Percentiles rank a stretch among this genome's conserved stretches.
These are phyloP conservation scores for Houttuynia cordata DNA, from an alignment of 164 flowering plant species.

Conservation along the genomic window DNA sequence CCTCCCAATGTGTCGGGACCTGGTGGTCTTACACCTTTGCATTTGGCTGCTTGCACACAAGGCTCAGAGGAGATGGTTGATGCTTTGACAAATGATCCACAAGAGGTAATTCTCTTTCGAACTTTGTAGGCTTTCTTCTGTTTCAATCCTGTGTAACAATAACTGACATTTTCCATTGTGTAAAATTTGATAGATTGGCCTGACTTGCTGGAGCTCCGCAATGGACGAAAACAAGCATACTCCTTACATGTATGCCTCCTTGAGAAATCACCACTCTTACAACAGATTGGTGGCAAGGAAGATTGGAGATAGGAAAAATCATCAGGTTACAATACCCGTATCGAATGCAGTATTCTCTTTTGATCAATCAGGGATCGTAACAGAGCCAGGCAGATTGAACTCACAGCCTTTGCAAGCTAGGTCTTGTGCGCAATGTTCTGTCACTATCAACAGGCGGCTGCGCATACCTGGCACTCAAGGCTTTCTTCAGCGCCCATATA, in stretches of 20 bases:
- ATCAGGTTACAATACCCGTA: slow-evolving; percentile 51
- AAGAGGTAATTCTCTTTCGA: slow-evolving; percentile 32
- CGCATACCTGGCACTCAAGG: slow-evolving; percentile 38
- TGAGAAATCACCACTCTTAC: slow-evolving; percentile 56
- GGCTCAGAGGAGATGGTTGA: slow-evolving; percentile 56
- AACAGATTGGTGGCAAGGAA: slow-evolving; percentile 61
- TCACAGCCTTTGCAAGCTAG: slow-evolving; percentile 7
- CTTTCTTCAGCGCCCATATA: slow-evolving; percentile 55
- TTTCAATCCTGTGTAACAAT: not conserved
- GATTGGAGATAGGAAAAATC: slow-evolving; percentile 39
- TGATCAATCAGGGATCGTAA: slow-evolving; percentile 15
- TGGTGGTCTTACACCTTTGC: slow-evolving; percentile 78
- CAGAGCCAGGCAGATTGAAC: slow-evolving; percentile 8
- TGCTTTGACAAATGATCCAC: slow-evolving; percentile 72
- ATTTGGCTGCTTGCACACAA: slow-evolving; percentile 69
- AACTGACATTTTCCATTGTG: not conserved
- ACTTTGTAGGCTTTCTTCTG: not conserved
- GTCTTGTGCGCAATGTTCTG: slow-evolving; percentile 53
- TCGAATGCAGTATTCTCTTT: slow-evolving; percentile 18
- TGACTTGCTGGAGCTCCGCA: slow-evolving; percentile 59
- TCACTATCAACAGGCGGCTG: slow-evolving; percentile 18
- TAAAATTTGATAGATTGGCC: slow-evolving; percentile 42
- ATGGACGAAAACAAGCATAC: slow-evolving; percentile 63
- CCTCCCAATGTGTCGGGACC: slow-evolving; percentile 61
- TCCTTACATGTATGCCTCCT: slow-evolving; percentile 55